Base-by-base conservation (phyloP, 2,329 filamentous ascomycete species). In the Pyrenochaeta sp. region DNA sequence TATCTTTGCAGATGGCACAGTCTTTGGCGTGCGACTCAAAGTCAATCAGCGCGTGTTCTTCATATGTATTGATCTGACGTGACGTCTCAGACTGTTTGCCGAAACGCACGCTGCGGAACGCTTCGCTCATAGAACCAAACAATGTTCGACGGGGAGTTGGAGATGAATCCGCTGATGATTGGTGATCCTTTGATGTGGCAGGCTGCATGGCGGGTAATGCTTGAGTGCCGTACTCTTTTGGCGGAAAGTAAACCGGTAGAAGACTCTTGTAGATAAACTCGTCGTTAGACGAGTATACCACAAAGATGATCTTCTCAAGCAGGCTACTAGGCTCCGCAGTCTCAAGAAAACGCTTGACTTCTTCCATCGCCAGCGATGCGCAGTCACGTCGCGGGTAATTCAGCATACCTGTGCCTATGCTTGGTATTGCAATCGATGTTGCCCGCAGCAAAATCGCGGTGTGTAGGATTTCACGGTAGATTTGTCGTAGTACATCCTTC, bases 301-400 rank as follows among this genome's bases (percentile, higher is more conserved):
- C 69, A 15, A 73, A 71, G 19, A 73, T 61, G 22, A 77, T 74
- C 50, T 71, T 76, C 40, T 72, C 66, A 2, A 75, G 50, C 13
- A 54, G 7, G 25, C 49, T 70, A 4, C 44, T 66, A 1, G 61
- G 52, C 22, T 70, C 64, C 3, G 53, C 53, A 0, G 66, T 61
- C 43, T 76, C 71, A 1, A 77, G 55, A 34, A 73, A 77, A 1
- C 62, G 59, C 34, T 73, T 72, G 2, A 75, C 65, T 56, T 77
- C 75, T 45, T 74, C 72, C 53, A 77, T 65, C 1, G 74, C 74
- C 15, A 76, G 47, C 0, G 70, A 58, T n/a, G 71, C 71, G 19
- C 62, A 65, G 39, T 75, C 72, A 8, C 65, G 65, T 19, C 55
- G 42, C 13, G 73, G 74, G 44, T 71, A 74, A 7, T 66, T 69